Evolutionary conservation across 257 asterid genomes (phyloP).

Genomic region (Solanum dulcamara): DNA sequence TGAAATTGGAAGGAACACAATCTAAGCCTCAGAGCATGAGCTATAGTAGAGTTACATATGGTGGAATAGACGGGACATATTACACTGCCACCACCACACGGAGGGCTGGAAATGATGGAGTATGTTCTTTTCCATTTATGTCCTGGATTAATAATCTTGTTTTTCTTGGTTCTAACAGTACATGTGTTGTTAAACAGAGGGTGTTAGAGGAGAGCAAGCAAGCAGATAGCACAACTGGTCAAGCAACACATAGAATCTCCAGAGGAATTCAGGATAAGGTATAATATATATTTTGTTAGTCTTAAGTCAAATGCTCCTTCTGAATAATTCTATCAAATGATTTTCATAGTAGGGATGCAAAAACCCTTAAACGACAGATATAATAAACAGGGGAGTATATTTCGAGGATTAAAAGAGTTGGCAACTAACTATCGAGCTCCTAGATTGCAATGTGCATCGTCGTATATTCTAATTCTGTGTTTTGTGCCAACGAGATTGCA

Average conservation of each 20-base stretch:
- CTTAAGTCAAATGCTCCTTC: not conserved
- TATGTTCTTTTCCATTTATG: conserved; percentile 9
- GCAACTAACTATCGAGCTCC: not conserved
- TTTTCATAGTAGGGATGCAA: not conserved
- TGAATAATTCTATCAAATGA: not conserved
- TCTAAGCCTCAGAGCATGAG: conserved; percentile 20
- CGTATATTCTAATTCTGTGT: not conserved
- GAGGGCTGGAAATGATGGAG: conserved; percentile 57
- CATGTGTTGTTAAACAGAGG: conserved; percentile 23
- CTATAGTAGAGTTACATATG: conserved; percentile 67
- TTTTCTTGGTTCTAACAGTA: not conserved
- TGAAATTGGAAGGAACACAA: conserved; percentile 10
- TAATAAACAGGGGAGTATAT: not conserved
- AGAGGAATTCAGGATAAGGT: conserved; percentile 82
- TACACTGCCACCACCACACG: conserved; percentile 53
- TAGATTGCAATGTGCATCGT: not conserved
- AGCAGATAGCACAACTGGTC: conserved; percentile 74
- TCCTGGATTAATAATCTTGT: not conserved
- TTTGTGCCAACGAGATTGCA: not conserved
- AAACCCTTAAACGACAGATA: not conserved
- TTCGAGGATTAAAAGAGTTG: not conserved
- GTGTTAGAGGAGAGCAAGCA: conserved; percentile 61
- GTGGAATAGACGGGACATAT: conserved; percentile 68
- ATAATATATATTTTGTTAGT: not conserved
- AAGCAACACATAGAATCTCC: conserved; percentile 70